Conservation (phyloP, 495 filamentous ascomycete species). For the Podospora sp. region DNA sequence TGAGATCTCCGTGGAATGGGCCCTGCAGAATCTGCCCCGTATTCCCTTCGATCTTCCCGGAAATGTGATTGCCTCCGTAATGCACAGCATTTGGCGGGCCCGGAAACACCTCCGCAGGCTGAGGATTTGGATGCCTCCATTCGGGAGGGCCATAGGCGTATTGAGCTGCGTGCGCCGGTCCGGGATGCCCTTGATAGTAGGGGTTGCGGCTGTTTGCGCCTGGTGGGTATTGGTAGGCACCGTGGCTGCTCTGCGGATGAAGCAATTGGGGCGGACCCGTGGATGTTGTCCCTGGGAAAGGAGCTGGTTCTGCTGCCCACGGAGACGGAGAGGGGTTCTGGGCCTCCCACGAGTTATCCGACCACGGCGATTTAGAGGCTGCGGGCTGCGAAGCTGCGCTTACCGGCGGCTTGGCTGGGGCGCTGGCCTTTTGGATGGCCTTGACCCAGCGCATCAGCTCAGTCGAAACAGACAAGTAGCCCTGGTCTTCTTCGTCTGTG, state of each 20-base stretch:
- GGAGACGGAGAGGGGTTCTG: too few relatives aligned
- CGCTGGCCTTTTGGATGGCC: neutral
- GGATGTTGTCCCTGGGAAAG: too few relatives aligned
- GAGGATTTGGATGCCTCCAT: neutral
- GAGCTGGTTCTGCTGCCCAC: too few relatives aligned
- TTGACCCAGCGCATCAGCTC: constrained; percentile 10
- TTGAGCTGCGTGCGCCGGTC: neutral
- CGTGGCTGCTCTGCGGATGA: too few relatives aligned
- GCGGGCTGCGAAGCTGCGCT: too few relatives aligned
- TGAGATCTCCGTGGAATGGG: too few relatives aligned
- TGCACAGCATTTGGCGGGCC: too few relatives aligned
- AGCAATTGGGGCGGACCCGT: too few relatives aligned
- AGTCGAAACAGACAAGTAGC: neutral
- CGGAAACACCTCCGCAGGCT: neutral
- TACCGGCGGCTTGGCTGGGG: neutral
- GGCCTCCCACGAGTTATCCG: neutral
- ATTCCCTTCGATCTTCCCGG: neutral
- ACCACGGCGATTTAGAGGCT: neutral
- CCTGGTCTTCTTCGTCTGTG: neutral
- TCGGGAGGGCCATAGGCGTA: neutral
- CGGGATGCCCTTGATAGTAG: neutral
- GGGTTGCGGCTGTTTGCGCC: too few relatives aligned
- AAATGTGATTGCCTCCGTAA: neutral
- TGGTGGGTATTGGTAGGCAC: too few relatives aligned
- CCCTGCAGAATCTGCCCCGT: neutral